Conservation (phyloP, 352 stramenopile species). For the Stramenopiles sp. region DNA sequence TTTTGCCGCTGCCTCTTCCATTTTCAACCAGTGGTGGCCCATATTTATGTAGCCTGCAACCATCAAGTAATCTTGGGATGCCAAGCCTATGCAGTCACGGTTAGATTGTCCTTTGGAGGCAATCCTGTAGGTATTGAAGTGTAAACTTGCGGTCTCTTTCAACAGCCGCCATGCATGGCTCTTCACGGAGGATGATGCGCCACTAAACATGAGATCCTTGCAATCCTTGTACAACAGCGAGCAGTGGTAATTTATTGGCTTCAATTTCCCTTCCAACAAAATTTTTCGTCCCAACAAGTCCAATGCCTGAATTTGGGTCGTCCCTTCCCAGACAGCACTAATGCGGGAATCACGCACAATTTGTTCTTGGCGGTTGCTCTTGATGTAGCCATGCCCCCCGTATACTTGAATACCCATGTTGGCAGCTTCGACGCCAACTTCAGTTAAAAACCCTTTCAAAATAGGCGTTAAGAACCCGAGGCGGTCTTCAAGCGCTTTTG, state of each 20-base stretch:
- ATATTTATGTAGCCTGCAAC: not conserved
- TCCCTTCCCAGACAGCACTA: slow-evolving; percentile 26
- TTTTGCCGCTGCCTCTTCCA: not conserved
- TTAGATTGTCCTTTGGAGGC: not conserved
- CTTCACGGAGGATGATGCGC: not conserved
- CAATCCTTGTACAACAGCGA: not conserved
- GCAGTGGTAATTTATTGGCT: not conserved
- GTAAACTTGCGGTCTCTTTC: not conserved
- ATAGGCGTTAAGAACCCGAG: slow-evolving; percentile 25
- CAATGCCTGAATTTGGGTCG: slow-evolving; percentile 23
- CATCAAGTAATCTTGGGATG: slow-evolving; percentile 4
- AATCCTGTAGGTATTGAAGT: not conserved
- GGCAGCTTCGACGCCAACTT: slow-evolving; percentile 22
- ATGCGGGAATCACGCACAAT: slow-evolving; percentile 22
- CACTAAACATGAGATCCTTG: not conserved
- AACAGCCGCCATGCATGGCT: not conserved
- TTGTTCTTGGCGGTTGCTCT: slow-evolving; percentile 25
- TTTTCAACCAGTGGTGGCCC: not conserved
- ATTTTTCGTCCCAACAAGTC: slow-evolving; percentile 26
- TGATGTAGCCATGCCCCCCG: slow-evolving; percentile 25
- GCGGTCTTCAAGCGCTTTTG: not conserved
- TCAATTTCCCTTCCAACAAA: slow-evolving; percentile 4
- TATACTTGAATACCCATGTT: slow-evolving; percentile 26
- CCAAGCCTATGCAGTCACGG: not conserved
- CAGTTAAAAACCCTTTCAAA: slow-evolving; percentile 24